Percentiles rank a stretch among this genome's conserved stretches.
Evolutionary conservation across 495 filamentous ascomycete genomes (phyloP).

Genomic region (Lineolata rhizophorae): DNA sequence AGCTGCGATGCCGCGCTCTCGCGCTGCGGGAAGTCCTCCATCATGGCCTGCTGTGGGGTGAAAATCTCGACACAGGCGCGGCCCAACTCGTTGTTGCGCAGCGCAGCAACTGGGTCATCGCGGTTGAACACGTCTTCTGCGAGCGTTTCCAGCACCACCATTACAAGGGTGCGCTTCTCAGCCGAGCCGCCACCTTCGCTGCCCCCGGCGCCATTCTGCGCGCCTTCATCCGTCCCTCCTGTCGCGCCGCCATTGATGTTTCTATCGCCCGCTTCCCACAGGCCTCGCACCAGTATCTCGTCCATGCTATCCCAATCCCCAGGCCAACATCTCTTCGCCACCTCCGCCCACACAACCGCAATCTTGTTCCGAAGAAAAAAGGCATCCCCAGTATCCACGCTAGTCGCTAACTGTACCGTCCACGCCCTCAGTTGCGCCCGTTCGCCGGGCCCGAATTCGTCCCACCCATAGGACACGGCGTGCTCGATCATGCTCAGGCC

Average conservation of each 20-base stretch:
- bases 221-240: too few species aligned
- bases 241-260: too few species aligned
- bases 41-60: constrained; percentile 52
- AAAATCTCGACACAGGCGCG: constrained; percentile 84
- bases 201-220: too few species aligned
- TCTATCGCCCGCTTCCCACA: too few species aligned
- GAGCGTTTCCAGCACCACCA: constrained; percentile 79
- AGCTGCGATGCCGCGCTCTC: too few species aligned
- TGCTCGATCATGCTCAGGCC: constrained; percentile 80
- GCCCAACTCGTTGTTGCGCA: constrained; percentile 65
- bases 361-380: constrained; percentile 79
- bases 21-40: constrained; percentile 40
- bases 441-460: too few species aligned
- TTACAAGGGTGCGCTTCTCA: too few species aligned
- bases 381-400: constrained; percentile 50
- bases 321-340: constrained; percentile 84
- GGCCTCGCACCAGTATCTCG: constrained; percentile 49
- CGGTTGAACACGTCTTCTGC: constrained; percentile 86
- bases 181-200: too few species aligned
- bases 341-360: constrained; percentile 83
- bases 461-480: constrained; percentile 63
- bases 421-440: constrained; percentile 43
- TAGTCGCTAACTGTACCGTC: constrained; percentile 57
- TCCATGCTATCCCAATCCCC: constrained; percentile 93
- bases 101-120: constrained; percentile 63